Evolutionary conservation across 257 asterid species (phyloP).

Genomic region (Perilla frutescens): DNA sequence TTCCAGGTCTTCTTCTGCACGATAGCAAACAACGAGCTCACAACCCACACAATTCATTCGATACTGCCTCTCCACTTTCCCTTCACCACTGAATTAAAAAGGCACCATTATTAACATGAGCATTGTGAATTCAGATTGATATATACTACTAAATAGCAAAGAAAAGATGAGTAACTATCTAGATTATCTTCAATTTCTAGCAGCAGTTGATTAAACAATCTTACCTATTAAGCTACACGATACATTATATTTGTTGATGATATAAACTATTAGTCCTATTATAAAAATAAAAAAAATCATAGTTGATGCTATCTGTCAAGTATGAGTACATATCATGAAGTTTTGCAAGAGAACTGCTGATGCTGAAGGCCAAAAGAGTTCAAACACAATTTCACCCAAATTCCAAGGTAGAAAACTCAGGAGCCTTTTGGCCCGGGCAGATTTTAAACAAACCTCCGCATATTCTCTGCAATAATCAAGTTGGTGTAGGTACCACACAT

Average conservation of each 20-base stretch:
- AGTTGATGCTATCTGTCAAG: neutral
- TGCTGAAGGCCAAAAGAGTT: neutral
- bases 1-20: conserved; percentile 87
- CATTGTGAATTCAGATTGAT: neutral
- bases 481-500: too few species aligned
- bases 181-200: neutral
- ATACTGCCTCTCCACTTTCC: conserved; percentile 89
- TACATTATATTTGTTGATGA: neutral
- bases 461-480: too few species aligned
- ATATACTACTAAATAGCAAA: neutral
- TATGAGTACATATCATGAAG: neutral
- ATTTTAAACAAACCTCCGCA: too few species aligned
- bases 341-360: neutral
- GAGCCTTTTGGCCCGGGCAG: neutral
- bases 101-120: conserved; percentile 28
- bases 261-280: conserved; percentile 13
- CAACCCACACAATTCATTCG: conserved; percentile 95
- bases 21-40: conserved; percentile 93
- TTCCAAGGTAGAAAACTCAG: neutral
- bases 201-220: conserved; percentile 17
- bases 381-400: neutral
- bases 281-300: neutral
- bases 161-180: conserved; percentile 1
- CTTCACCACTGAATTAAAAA: conserved; percentile 77
- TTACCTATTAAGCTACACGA: neutral